Percentiles rank a stretch among this genome's conserved stretches.
phyloP scores from a whole-genome alignment of 164 flowering plant genomes.

The Umbellularia californica region DNA sequence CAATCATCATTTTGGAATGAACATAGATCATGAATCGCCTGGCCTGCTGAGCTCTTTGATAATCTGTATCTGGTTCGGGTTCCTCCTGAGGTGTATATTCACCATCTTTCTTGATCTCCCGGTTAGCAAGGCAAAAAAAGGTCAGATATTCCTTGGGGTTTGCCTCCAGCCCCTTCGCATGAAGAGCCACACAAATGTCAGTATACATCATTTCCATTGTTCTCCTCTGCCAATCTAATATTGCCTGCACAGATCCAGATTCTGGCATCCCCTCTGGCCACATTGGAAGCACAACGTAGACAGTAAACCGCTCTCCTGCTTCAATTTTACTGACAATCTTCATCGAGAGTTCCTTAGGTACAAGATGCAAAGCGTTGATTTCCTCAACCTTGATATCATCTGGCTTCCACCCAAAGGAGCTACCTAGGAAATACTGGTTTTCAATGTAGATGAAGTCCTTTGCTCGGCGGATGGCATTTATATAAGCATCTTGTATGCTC shows the following conservation, averaged over 20 bases:
- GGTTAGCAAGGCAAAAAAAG: constrained; percentile 65
- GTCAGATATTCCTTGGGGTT: constrained; percentile 53
- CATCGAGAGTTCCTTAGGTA: constrained; percentile 64
- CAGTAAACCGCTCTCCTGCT: constrained; percentile 56
- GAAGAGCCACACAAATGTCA: constrained; percentile 44
- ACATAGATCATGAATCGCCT: constrained; percentile 77
- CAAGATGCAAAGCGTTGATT: constrained; percentile 46
- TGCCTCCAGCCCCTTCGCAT: constrained; percentile 39
- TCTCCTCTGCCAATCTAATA: constrained; percentile 61
- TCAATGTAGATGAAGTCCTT: constrained; percentile 66
- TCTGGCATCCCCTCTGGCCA: constrained; percentile 76
- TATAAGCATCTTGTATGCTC: constrained; percentile 77
- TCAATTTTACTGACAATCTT: constrained; percentile 66
- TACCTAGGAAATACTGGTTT: constrained; percentile 78
- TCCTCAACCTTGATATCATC: constrained; percentile 40
- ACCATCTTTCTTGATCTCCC: constrained; percentile 41
- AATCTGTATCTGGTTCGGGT: constrained; percentile 51
- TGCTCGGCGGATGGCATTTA: constrained; percentile 74
- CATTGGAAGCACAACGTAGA: constrained; percentile 66
- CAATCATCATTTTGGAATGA: constrained; percentile 81
- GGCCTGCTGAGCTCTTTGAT: constrained; percentile 48
- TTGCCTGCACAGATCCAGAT: constrained; percentile 57
- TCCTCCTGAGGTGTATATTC: constrained; percentile 48
- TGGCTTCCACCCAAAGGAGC: constrained; percentile 54
- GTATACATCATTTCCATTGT: constrained; percentile 79